Evolutionary conservation across 345 rosid genomes (phyloP), one percentile per base, ranked within the genome.

Genomic region (Orychophragmus violaceus): DNA sequence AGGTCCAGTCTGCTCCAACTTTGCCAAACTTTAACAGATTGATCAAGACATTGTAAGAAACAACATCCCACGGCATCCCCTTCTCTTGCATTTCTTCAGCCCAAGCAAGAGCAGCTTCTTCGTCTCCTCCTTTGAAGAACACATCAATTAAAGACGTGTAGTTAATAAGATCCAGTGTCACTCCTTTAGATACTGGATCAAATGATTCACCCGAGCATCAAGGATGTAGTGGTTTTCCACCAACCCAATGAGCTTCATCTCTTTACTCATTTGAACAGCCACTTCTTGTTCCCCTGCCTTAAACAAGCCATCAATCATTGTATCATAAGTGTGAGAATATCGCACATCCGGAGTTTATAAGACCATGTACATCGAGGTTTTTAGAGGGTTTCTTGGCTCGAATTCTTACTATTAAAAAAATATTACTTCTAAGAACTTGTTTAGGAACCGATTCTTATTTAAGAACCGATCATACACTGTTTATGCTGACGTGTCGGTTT

Each of bases 71-170:
- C 10, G 79, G 76, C 56, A 83, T 78, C 57, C 75, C 76, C 62
- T 81, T 85, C 78, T 82, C 75, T 11, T 56, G 76, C 98, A 90
- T 86, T 77, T 85, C 88, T 76, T 86, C 85, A 45, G 82, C 88
- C 68, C 86, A 75, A 49, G 57, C 66, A n/a, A 86, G 74, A 50
- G 94, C 98, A 77, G 78, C 83, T 3, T 83, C 79, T 67, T 85
- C 94, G 19, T 81, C 82, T 61, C 94, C 89, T 24, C 46, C 83
- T 81, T 84, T 93, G 70, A 90, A 90, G 79, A 85, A 83, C 44
- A 86, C 89, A 77, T 93, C 98, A 86, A 88, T 90, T 22, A 88
- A 64, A 77, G 97, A 88, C 12, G 97, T 93, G 80, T 88, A 93
- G 77, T 86, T 90, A 68, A 90, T 82, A 56, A 23, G 80, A 70